Conservation (phyloP, 1,139 yeast species). For the Candida glucosophila region DNA sequence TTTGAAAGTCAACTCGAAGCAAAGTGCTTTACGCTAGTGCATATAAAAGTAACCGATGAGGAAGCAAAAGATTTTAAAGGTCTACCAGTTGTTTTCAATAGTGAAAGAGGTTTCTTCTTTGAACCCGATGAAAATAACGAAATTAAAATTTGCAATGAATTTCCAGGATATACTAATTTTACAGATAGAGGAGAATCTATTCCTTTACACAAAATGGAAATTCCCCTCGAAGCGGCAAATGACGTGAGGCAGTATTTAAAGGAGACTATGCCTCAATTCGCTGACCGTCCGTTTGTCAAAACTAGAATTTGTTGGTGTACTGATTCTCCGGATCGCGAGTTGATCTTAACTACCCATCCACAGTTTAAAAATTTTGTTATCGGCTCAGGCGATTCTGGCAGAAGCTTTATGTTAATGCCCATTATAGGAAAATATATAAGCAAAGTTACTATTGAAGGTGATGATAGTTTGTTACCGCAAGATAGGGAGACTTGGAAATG, state of each 20-base stretch:
- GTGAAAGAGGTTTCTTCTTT: constrained; percentile 38
- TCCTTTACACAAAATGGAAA: constrained; percentile 4
- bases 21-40: constrained; percentile 27
- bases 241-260: constrained; percentile 12
- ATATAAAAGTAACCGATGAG: constrained; percentile 15
- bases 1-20: constrained; percentile 23
- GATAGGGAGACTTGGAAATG: constrained; percentile 13
- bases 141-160: constrained; percentile 2
- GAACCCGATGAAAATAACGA: constrained; percentile 11
- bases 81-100: constrained; percentile 27
- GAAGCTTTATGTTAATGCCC: constrained; percentile 35
- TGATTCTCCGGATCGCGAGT: constrained; percentile 16
- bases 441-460: constrained; percentile 10
- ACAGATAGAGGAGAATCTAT: constrained; percentile 1
- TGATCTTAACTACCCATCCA: constrained; percentile 14
- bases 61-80: constrained; percentile 17
- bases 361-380: constrained; percentile 8
- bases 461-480: constrained; percentile 6
- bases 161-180: constrained; percentile 14
- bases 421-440: constrained; percentile 28
- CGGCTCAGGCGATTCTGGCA: constrained; percentile 33
- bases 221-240: constrained; percentile 14
- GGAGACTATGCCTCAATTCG: constrained; percentile 11
- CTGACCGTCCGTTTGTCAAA: constrained; percentile 11
- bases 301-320: constrained; percentile 19